These are phyloP conservation scores for Lasiosphaeria hispida DNA, from an alignment of 495 filamentous ascomycete species.

Conservation along the genomic window DNA sequence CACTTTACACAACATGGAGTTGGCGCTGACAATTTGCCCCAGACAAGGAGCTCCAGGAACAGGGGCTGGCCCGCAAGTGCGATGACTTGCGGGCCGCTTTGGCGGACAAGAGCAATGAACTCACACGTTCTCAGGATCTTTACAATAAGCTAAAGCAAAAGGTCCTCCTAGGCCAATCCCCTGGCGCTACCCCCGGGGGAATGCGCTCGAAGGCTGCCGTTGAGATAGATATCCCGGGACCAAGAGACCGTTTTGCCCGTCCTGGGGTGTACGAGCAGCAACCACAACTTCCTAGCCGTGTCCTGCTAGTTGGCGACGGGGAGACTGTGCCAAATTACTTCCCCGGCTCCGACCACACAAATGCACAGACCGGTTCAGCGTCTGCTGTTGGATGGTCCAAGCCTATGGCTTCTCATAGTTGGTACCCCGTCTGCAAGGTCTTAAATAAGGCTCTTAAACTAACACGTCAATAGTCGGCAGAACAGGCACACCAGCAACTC, in stretches of 20 bases:
- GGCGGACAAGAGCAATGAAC: constrained; percentile 70
- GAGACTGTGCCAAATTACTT: not conserved
- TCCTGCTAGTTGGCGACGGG: not conserved
- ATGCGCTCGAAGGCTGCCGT: not conserved
- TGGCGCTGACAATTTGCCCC: not conserved
- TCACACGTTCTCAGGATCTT: constrained; percentile 76
- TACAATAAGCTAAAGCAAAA: constrained; percentile 80
- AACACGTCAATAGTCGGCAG: not conserved
- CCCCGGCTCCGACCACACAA: not conserved
- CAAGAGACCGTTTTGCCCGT: not conserved
- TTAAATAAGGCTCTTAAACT: too few relatives aligned
- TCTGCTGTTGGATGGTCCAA: not conserved
- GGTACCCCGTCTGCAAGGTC: not conserved
- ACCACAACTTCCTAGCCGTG: not conserved
- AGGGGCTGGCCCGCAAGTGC: constrained; percentile 69
- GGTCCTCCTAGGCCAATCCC: constrained; percentile 65
- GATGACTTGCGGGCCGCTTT: constrained; percentile 68
- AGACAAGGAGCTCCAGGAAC: constrained; percentile 67
- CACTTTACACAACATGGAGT: not conserved
- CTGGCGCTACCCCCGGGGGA: constrained; percentile 62
- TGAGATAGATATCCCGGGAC: too few relatives aligned
- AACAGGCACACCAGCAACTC: not conserved
- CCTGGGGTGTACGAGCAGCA: not conserved
- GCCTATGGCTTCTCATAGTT: not conserved
- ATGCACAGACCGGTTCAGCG: not conserved